phyloP scores from a whole-genome alignment of 495 filamentous ascomycete species.

The Aspergillus diversus region DNA sequence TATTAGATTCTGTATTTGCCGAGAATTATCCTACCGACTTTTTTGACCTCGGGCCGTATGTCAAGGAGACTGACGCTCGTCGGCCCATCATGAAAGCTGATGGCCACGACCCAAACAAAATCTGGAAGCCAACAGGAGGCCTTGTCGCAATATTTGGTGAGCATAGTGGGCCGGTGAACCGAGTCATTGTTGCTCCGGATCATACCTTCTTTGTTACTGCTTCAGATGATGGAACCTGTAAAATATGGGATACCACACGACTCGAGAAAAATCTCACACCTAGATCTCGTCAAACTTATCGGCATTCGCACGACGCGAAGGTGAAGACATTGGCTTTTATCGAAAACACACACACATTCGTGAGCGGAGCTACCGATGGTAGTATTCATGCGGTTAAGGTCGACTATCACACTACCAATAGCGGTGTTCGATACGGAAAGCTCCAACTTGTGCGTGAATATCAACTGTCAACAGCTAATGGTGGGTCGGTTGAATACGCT shows the following conservation, averaged over 20 bases:
- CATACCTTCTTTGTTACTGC: slow-evolving; percentile 94
- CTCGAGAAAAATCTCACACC: slow-evolving; percentile 89
- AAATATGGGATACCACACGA: slow-evolving; percentile 89
- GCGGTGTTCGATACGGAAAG: slow-evolving; percentile 73
- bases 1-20: slow-evolving; percentile 86
- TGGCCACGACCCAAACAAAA: slow-evolving; percentile 49
- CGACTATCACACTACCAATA: slow-evolving; percentile 66
- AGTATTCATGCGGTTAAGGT: slow-evolving; percentile 88
- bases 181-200: slow-evolving; percentile 83
- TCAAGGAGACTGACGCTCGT: slow-evolving; percentile 67
- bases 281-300: slow-evolving; percentile 84
- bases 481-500: slow-evolving; percentile 64
- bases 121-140: slow-evolving; percentile 84
- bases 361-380: slow-evolving; percentile 88
- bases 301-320: slow-evolving; percentile 67
- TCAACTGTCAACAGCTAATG: slow-evolving; percentile 60
- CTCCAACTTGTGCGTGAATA: slow-evolving; percentile 77
- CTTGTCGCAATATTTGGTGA: slow-evolving; percentile 88
- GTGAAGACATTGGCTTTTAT: slow-evolving; percentile 86
- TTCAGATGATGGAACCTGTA: slow-evolving; percentile 89
- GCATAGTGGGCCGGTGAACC: slow-evolving; percentile 80
- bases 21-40: slow-evolving; percentile 86
- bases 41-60: slow-evolving; percentile 72
- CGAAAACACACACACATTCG: slow-evolving; percentile 90
- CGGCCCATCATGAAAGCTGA: slow-evolving; percentile 66